phyloP scores from a whole-genome alignment of 1,284 basidiomycete species.

The Cutaneotrichosporon curvatum region DNA sequence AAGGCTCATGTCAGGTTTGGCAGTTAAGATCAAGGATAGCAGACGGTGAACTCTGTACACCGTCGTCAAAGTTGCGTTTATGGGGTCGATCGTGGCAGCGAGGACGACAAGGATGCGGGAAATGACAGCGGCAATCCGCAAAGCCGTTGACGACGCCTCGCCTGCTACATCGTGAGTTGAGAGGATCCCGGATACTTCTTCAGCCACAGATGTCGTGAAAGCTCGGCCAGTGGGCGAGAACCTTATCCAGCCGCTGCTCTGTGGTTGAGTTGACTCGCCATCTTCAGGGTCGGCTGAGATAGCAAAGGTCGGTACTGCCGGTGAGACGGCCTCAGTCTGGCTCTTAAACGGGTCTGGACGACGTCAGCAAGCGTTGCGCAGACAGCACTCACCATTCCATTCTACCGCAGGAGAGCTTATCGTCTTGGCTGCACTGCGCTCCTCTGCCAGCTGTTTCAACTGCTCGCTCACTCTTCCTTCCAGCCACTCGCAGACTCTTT shows the following conservation, averaged over 20 bases:
- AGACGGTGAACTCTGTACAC: constrained; percentile 56
- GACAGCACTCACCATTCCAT: constrained; percentile 7
- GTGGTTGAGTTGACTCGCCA: neutral
- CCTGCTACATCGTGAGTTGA: constrained; percentile 17
- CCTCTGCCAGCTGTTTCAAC: constrained; percentile 18
- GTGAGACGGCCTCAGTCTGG: neutral
- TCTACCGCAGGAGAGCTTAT: neutral
- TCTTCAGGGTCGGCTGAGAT: constrained; percentile 13
- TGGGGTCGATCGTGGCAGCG: constrained; percentile 25
- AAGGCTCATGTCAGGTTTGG: constrained; percentile 61
- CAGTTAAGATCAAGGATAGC: constrained; percentile 54
- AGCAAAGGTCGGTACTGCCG: constrained; percentile 14
- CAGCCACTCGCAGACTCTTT: constrained; percentile 50
- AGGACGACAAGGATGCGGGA: constrained; percentile 28
- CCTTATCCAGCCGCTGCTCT: constrained; percentile 25
- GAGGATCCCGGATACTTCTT: constrained; percentile 19
- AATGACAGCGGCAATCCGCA: constrained; percentile 24
- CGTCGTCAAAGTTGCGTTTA: constrained; percentile 29
- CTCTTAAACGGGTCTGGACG: constrained; percentile 11
- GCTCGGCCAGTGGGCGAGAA: constrained; percentile 25
- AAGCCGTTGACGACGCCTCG: neutral
- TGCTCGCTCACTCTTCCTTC: constrained; percentile 31
- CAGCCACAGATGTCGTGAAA: constrained; percentile 8
- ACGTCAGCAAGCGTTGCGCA: neutral
- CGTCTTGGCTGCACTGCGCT: neutral